Conservation (phyloP, 208 protist species). For the Wallacemonas sp. region DNA sequence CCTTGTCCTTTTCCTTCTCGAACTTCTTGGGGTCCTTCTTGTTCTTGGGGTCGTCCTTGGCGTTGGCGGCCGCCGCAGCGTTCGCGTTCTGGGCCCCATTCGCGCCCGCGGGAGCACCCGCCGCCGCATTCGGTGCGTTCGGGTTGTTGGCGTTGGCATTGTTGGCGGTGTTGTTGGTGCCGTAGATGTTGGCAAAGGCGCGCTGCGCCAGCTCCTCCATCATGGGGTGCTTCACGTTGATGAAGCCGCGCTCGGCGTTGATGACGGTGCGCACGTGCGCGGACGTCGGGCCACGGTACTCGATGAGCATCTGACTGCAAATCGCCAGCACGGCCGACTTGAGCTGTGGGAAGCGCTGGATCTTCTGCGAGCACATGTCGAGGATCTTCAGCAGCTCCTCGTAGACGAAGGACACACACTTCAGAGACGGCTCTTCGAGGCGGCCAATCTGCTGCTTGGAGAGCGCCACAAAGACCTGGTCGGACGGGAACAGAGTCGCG, state of each 20-base stretch:
- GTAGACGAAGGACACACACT: slow-evolving; percentile 96
- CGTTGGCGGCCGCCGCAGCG: slow-evolving; percentile 10
- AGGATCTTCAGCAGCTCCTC: slow-evolving; percentile 96
- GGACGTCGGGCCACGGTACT: slow-evolving; percentile 80
- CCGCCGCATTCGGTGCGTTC: neutral
- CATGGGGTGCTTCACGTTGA: slow-evolving; percentile 95
- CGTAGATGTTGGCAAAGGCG: slow-evolving; percentile 81
- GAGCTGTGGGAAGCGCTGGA: slow-evolving; percentile 91
- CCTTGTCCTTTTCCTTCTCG: slow-evolving; percentile 56
- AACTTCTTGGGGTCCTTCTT: slow-evolving; percentile 40
- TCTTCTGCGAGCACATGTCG: slow-evolving; percentile 66
- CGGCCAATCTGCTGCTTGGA: slow-evolving; percentile 94
- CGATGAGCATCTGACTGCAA: slow-evolving; percentile 79
- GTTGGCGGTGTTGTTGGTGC: slow-evolving; percentile 18
- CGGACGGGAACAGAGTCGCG: slow-evolving; percentile 96
- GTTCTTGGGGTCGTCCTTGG: slow-evolving; percentile 34
- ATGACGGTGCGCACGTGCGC: slow-evolving; percentile 94
- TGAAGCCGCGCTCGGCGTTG: slow-evolving; percentile 95
- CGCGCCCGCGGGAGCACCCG: slow-evolving; percentile 11
- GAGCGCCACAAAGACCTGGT: slow-evolving; percentile 96
- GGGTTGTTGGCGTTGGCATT: slow-evolving; percentile 6
- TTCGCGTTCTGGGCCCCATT: slow-evolving; percentile 13
- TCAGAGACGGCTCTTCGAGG: slow-evolving; percentile 94
- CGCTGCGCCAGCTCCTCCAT: slow-evolving; percentile 85
- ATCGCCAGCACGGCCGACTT: slow-evolving; percentile 85